Percentiles rank a stretch among this genome's conserved stretches.
These are phyloP conservation scores for Rhytidiadelphus loreus DNA, from an alignment of 225 moss, liverwort and hornwort genomes.

Conservation along the genomic window DNA sequence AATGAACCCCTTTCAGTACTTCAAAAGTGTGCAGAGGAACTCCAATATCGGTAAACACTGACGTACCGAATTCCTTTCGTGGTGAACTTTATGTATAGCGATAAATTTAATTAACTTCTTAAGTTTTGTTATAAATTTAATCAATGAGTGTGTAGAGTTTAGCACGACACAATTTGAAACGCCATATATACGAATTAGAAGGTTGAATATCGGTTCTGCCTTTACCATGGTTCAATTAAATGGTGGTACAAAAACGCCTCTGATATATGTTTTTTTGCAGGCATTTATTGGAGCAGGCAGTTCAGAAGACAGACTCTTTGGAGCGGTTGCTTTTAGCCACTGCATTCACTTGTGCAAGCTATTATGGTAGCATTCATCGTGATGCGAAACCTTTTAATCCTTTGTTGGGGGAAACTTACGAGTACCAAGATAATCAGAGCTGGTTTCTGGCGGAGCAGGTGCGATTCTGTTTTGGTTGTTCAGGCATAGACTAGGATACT, in stretches of 20 bases:
- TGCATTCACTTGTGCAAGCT: conserved; percentile 81
- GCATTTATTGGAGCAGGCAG: conserved; percentile 71
- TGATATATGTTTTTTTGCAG: conserved; percentile 27
- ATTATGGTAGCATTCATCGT: conserved; percentile 95
- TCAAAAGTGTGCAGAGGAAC: conserved; percentile 97
- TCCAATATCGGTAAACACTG: conserved; percentile 61
- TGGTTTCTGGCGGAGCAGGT: conserved; percentile 99
- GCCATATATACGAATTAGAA: background rate
- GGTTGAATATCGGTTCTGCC: background rate
- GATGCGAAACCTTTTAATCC: conserved; percentile 99
- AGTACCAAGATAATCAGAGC: conserved; percentile 67
- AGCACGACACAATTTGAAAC: background rate
- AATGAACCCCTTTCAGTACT: conserved; percentile 96
- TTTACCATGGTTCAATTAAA: background rate
- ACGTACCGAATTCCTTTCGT: background rate
- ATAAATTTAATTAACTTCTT: background rate
- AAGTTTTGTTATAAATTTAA: background rate
- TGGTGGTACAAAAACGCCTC: background rate
- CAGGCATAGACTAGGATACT: background rate
- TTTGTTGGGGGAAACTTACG: conserved; percentile 90
- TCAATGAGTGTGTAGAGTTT: background rate
- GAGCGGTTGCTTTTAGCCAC: conserved; percentile 74
- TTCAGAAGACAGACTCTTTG: conserved; percentile 54
- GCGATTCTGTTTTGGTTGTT: background rate
- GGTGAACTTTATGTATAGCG: background rate